A percentile compares a stretch with the other conserved stretches of the same genome.
Conservation (phyloP, 495 filamentous ascomycete genomes). For the Parachaetomium inaequale region DNA sequence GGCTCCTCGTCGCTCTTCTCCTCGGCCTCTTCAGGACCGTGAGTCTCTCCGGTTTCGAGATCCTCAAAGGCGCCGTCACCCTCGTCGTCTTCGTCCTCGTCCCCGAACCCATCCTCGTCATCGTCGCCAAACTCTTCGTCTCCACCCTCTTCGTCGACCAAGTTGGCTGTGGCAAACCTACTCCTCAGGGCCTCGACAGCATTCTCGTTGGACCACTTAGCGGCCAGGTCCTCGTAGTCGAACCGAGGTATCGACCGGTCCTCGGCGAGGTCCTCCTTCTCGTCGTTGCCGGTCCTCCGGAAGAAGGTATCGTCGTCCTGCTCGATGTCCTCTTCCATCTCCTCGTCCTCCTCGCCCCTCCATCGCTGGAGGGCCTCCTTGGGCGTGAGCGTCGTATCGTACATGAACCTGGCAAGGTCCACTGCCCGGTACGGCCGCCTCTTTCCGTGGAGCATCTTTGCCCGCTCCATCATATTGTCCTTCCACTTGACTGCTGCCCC, state of each 20-base stretch:
- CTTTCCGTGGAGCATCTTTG: slow-evolving; percentile 64
- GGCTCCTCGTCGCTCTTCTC: slow-evolving; percentile 34
- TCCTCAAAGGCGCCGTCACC: slow-evolving; percentile 91
- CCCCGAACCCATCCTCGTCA: slow-evolving; percentile 76
- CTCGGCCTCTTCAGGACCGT: slow-evolving; percentile 36
- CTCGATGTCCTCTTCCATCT: slow-evolving; percentile 50
- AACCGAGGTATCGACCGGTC: slow-evolving; percentile 74
- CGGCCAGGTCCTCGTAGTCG: slow-evolving; percentile 74
- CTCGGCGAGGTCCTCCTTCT: slow-evolving; percentile 60
- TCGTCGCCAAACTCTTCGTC: slow-evolving; percentile 48
- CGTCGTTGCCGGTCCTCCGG: slow-evolving; percentile 61
- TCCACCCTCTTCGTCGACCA: slow-evolving; percentile 50
- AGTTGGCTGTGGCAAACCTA: slow-evolving; percentile 68
- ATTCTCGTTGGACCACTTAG: slow-evolving; percentile 78
- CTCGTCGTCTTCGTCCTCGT: slow-evolving; percentile 57
- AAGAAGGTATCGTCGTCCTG: slow-evolving; percentile 78
- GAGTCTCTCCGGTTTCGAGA: slow-evolving; percentile 70
- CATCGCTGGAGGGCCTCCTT: slow-evolving; percentile 72
- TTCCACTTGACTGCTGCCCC: slow-evolving; percentile 76
- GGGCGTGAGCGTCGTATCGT: slow-evolving; percentile 74
- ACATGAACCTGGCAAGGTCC: slow-evolving; percentile 82
- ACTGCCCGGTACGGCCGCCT: slow-evolving; percentile 65
- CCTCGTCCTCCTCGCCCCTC: slow-evolving; percentile 67
- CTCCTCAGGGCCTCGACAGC: slow-evolving; percentile 68
- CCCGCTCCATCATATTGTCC: slow-evolving; percentile 73